Percentiles rank a stretch among this genome's conserved stretches.
These are phyloP conservation scores for Trichothecium roseum DNA, from an alignment of 2,329 filamentous ascomycete species.

Conservation along the genomic window DNA sequence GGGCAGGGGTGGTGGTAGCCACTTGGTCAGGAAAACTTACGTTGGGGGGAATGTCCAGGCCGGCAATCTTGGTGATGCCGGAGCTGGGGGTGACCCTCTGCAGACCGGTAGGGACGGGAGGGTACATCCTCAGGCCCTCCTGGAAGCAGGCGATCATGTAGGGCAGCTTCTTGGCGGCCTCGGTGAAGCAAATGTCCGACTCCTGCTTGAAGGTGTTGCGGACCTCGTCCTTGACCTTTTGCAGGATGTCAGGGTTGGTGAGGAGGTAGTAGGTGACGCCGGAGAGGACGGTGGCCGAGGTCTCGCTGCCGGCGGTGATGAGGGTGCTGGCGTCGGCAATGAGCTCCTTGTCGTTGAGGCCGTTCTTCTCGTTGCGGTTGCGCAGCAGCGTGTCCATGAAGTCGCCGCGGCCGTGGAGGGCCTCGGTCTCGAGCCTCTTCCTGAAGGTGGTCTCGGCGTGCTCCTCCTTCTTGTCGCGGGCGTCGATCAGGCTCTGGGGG, in stretches of 20 bases:
- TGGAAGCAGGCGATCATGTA: slow-evolving; percentile 31
- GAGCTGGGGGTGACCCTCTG: slow-evolving; percentile 17
- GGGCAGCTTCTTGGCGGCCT: slow-evolving; percentile 14
- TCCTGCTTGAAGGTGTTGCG: slow-evolving; percentile 19
- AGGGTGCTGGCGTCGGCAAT: too few relatives aligned
- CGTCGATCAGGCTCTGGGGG: too few relatives aligned
- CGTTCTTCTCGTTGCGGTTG: too few relatives aligned
- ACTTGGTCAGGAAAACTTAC: too few relatives aligned
- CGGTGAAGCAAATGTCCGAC: slow-evolving; percentile 20
- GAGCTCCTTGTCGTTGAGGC: too few relatives aligned
- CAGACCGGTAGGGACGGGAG: slow-evolving; percentile 14
- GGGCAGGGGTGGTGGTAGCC: too few relatives aligned
- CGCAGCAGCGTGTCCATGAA: too few relatives aligned
- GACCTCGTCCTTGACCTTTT: slow-evolving; percentile 14
- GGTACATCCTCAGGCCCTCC: slow-evolving; percentile 31
- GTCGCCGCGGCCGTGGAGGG: too few relatives aligned
- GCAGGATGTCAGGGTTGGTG: slow-evolving; percentile 14
- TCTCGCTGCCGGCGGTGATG: slow-evolving; percentile 28
- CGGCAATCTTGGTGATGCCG: slow-evolving; percentile 17
- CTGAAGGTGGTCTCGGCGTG: too few relatives aligned
- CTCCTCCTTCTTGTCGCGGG: too few relatives aligned
- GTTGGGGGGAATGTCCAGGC: slow-evolving; percentile 16
- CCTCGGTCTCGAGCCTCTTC: too few relatives aligned
- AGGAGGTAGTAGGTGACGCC: slow-evolving; percentile 33
- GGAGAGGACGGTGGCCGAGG: slow-evolving; percentile 36